Base-by-base conservation (phyloP, 1,284 basidiomycete species). In the Inonotus obliquus region DNA sequence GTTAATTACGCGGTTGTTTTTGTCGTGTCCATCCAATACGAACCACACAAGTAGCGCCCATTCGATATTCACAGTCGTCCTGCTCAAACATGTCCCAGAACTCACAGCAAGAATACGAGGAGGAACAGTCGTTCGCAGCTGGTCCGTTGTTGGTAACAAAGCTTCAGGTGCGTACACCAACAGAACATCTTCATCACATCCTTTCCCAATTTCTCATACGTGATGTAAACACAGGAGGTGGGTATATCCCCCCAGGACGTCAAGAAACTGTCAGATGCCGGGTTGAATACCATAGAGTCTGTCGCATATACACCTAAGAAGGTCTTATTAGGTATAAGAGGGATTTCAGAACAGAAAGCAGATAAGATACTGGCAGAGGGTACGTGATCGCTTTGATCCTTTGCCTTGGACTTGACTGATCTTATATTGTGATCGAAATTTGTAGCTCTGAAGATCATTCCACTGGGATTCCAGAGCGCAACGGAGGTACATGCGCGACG, bases 221-320 rank as follows among this genome's bases (percentile, higher is more conserved):
- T 21, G 17, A 13, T n/a, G 38, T n/a, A 39, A 39, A 29, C 5
- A 25, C 61, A 82, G 77, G 95, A 98, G 76, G 88, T 88, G 39
- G 96, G 97, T 9, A 94, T 99, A 67, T 87, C 90, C 39, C 74
- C 87, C 25, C 92, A 94, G 68, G 96, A 99, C 73, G 91, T 96
- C 77, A 94, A 97, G 83, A 98, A 98, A 74, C 87, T 99, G 35
- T 77, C 86, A n/a, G 94, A 97, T 62, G 91, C 92, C 17, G 97
- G 97, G 6, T 85, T 92, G 64, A 86, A 98, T 74, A 99, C 97
- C 0, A 86, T 99, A 65, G 96, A 99, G 75, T 86, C 94, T 14
- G 92, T 99, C 56, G 96, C 95, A 17, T 99, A 96, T 73, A 98
- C 96, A 0, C 94, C 97, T 7, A 98, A 98, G 82, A 99, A 99